These are phyloP conservation scores for Hypoxylon lenormandii DNA, from an alignment of 495 filamentous ascomycete species.

Conservation along the genomic window DNA sequence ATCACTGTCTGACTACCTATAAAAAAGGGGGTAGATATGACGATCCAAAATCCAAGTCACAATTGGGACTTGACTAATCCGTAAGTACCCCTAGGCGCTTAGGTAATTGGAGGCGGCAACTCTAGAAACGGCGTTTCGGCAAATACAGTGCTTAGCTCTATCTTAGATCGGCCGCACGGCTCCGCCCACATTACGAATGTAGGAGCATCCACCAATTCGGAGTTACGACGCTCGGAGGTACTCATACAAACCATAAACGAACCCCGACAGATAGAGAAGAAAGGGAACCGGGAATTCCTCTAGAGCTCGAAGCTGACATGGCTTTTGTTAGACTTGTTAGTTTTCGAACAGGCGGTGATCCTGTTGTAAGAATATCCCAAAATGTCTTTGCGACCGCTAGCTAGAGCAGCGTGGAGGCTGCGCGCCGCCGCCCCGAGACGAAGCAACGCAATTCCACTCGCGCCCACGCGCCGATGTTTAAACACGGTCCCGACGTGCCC, in stretches of 20 bases:
- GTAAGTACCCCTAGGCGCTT: too few relatives aligned
- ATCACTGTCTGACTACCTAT: too few relatives aligned
- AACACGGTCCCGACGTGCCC: constrained; percentile 74
- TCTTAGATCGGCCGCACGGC: too few relatives aligned
- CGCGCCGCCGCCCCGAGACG: constrained; percentile 21
- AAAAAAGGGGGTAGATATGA: background rate
- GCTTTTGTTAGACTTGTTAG: constrained; percentile 5
- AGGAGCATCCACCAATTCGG: constrained; percentile 15
- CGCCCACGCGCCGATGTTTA: constrained; percentile 46
- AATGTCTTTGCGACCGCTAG: constrained; percentile 46
- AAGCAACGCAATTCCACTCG: background rate
- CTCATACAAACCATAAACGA: background rate
- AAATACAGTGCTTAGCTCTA: constrained; percentile 1
- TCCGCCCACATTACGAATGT: too few relatives aligned
- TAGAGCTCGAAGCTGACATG: constrained; percentile 27
- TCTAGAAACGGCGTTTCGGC: too few relatives aligned
- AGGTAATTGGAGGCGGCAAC: too few relatives aligned
- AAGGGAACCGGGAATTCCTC: constrained; percentile 1
- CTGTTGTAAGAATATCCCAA: constrained; percentile 7
- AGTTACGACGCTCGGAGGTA: constrained; percentile 39
- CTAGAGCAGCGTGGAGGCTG: constrained; percentile 32
- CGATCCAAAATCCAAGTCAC: too few relatives aligned
- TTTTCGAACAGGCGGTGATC: constrained; percentile 26
- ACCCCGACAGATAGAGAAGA: constrained; percentile 16
- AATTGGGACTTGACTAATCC: too few relatives aligned